Percentiles rank a stretch among this genome's conserved stretches.
These are phyloP conservation scores for Penicillium manginii DNA, from an alignment of 495 filamentous ascomycete genomes.

Conservation along the genomic window DNA sequence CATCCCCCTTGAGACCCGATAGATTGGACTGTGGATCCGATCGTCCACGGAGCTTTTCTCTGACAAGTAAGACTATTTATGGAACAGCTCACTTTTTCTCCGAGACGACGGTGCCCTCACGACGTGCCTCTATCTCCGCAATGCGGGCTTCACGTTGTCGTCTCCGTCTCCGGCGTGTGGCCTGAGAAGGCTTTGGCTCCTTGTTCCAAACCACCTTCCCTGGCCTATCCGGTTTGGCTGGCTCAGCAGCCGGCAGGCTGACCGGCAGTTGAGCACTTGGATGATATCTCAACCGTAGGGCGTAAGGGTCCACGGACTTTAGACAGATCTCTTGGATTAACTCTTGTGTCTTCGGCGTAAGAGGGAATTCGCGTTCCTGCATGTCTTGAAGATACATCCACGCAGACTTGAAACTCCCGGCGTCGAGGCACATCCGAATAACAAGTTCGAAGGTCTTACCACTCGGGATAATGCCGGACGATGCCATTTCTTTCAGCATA, in stretches of 20 bases:
- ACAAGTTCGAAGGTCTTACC: conserved; percentile 68
- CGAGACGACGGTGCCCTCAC: neutral
- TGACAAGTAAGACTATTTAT: neutral
- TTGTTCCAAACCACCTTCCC: neutral
- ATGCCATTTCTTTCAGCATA: conserved; percentile 73
- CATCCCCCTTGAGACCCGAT: conserved; percentile 3
- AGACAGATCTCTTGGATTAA: conserved; percentile 38
- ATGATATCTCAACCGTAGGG: conserved; percentile 36
- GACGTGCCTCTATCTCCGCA: neutral
- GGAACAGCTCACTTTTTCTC: neutral
- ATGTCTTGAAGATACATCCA: conserved; percentile 48
- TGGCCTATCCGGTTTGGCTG: neutral
- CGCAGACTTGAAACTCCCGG: conserved; percentile 42
- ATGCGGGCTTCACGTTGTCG: neutral
- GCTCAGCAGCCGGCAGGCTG: neutral
- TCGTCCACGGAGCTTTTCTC: conserved; percentile 1
- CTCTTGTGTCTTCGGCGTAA: conserved; percentile 13
- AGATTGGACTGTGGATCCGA: conserved; percentile 2
- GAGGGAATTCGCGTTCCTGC: conserved; percentile 24
- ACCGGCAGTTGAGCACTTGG: conserved; percentile 21
- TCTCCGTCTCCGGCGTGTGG: neutral
- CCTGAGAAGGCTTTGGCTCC: neutral
- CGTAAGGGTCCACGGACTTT: conserved; percentile 33
- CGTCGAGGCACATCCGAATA: conserved; percentile 64
- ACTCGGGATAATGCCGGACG: conserved; percentile 62